phyloP scores from a whole-genome alignment of 2,329 filamentous ascomycete genomes.

The Canariomyces notabilis region DNA sequence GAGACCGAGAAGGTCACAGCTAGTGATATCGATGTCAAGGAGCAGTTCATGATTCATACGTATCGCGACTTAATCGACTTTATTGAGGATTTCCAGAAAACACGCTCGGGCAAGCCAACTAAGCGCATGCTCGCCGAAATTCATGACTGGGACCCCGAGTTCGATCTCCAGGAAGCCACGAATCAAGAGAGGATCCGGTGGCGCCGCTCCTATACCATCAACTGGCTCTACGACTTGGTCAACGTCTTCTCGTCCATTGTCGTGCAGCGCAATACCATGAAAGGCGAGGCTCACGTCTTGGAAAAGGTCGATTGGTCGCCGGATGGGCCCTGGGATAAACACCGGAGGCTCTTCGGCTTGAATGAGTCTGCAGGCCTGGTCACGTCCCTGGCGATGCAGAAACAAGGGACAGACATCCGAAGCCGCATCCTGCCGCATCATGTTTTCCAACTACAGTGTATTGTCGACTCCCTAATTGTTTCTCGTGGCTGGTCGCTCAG shows the following conservation, averaged over 20 bases:
- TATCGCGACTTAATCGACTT: conserved; percentile 43
- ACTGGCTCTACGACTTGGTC: conserved; percentile 48
- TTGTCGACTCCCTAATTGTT: conserved; percentile 42
- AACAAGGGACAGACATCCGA: conserved; percentile 34
- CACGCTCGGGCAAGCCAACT: conserved; percentile 41
- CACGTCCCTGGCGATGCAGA: conserved; percentile 42
- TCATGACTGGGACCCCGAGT: conserved; percentile 37
- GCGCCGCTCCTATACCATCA: conserved; percentile 45
- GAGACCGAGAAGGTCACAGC: conserved; percentile 19
- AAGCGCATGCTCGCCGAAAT: conserved; percentile 38
- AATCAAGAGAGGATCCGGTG: conserved; percentile 38
- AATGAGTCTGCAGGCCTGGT: conserved; percentile 42
- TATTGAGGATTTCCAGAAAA: conserved; percentile 40
- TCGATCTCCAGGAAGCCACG: conserved; percentile 35
- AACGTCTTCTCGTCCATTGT: conserved; percentile 40
- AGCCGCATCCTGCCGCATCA: conserved; percentile 40
- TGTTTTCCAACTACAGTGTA: conserved; percentile 47
- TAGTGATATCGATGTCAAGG: conserved; percentile 40
- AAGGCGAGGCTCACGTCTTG: conserved; percentile 30
- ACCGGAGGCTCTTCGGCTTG: conserved; percentile 39
- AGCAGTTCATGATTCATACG: conserved; percentile 39
- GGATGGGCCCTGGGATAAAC: conserved; percentile 33
- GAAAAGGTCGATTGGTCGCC: conserved; percentile 40
- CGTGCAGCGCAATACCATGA: conserved; percentile 33
- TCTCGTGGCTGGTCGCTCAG: conserved; percentile 40